Evolutionary conservation across 2,329 filamentous ascomycete species (phyloP), one percentile per base, ranked within the genome.

Genomic region (Immersiporthe knoxdaviesiana): DNA sequence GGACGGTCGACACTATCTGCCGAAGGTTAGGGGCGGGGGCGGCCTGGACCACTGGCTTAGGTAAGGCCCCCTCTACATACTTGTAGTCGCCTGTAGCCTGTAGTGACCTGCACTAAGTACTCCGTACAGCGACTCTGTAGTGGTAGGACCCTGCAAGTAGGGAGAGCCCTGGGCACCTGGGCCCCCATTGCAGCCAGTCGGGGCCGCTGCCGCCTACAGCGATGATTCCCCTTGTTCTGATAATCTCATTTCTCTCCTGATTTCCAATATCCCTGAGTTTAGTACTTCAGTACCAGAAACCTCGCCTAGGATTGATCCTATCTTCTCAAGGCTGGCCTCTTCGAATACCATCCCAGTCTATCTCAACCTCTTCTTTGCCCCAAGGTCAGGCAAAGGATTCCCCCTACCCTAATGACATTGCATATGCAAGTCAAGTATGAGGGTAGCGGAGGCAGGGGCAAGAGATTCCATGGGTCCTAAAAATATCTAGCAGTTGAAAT

Each of bases 341-440:
- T 3, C 16, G 27, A 8, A 18, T 7, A 8, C 2, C 52, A 6
- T 30, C 14, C 52, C 12, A 32, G 12, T 27, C 27, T 27, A 56
- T 56, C 14, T 32, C 14, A n/a, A 32, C 24, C 24, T 30, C 12
- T 56, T 32, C 24, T 56, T 6, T 56, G 27, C 52, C 27, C n/a
- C n/a, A n/a, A n/a, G n/a, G n/a, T n/a, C 14, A 18, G 52, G 52
- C 12, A 30, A 24, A 56, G 14, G 52, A 16, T 21, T 47, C 11
- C 11, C 11, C 2, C 18, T 21, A 4, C 18, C 41, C 41, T n/a
- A n/a, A n/a, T n/a, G n/a, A n/a, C n/a, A n/a, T 11, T 8, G 7
- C 44, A 47, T 93, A 27, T 71, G n/a, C 24, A 65, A n/a, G 11
- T 44, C 35, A 32, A n/a, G 2, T 39, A 39, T 39, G 6, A 35